A percentile compares a stretch with the other conserved stretches of the same genome.
Evolutionary conservation across 352 stramenopile species (phyloP).

Genomic region (Phytophthora hybrid): DNA sequence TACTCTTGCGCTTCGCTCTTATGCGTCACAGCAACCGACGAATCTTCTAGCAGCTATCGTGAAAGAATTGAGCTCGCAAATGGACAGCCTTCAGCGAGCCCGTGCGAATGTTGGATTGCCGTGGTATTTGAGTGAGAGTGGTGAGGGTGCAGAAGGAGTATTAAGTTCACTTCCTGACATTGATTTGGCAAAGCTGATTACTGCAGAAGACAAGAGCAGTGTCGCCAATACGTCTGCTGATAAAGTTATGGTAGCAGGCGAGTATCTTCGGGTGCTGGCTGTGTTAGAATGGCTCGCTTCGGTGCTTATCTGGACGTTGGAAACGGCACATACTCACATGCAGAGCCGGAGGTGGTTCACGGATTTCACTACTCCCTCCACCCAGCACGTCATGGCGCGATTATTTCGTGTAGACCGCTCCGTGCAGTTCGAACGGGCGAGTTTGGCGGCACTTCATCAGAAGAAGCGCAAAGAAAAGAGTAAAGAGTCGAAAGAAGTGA

Average conservation of each 20-base stretch:
- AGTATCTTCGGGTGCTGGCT: constrained; percentile 75
- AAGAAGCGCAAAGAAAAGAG: constrained; percentile 39
- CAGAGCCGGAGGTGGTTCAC: constrained; percentile 84
- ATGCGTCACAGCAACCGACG: constrained; percentile 89
- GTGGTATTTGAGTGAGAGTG: constrained; percentile 55
- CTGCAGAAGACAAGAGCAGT: constrained; percentile 24
- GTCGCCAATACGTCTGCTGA: constrained; percentile 23
- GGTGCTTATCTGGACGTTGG: constrained; percentile 80
- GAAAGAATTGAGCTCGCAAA: constrained; percentile 62
- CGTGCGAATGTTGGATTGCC: constrained; percentile 52
- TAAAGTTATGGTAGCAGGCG: constrained; percentile 57
- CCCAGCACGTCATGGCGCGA: constrained; percentile 63
- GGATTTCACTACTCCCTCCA: constrained; percentile 69
- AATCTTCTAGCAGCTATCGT: constrained; percentile 78
- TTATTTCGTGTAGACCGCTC: constrained; percentile 78
- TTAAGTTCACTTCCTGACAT: constrained; percentile 71
- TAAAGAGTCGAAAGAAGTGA: constrained; percentile 6
- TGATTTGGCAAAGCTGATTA: constrained; percentile 58
- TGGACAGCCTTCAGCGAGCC: constrained; percentile 55
- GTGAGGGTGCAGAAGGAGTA: constrained; percentile 64
- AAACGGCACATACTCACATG: constrained; percentile 73
- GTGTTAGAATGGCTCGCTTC: constrained; percentile 85
- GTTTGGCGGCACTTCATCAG: constrained; percentile 61
- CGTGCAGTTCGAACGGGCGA: constrained; percentile 80
- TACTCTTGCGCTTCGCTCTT: constrained; percentile 88